Conservation (phyloP, 371 early-diverging fungal genomes). For the Gilbertella persicaria region DNA sequence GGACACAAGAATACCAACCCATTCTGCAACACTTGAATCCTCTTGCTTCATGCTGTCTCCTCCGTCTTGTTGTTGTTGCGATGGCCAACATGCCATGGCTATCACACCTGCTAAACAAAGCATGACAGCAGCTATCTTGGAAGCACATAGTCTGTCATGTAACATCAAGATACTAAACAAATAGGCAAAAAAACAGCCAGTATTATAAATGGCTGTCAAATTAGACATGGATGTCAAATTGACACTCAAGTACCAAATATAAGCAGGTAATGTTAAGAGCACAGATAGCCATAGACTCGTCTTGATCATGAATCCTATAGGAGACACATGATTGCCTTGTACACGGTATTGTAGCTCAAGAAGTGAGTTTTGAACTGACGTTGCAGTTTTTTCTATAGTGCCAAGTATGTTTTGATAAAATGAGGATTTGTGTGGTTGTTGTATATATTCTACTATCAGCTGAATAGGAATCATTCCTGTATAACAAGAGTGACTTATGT, state of each 20-base stretch:
- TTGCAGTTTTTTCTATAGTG: slow-evolving; percentile 4
- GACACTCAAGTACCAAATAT: slow-evolving; percentile 83
- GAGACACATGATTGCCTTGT: slow-evolving; percentile 9
- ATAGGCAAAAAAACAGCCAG: slow-evolving; percentile 81
- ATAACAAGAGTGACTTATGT: slow-evolving; percentile 76
- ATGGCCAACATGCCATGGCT: slow-evolving; percentile 58
- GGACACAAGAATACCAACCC: slow-evolving; percentile 57
- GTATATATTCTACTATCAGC: slow-evolving; percentile 46
- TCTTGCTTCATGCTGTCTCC: slow-evolving; percentile 4
- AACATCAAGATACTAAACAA: slow-evolving; percentile 72
- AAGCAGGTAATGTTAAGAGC: slow-evolving; percentile 69
- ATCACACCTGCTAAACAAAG: slow-evolving; percentile 72
- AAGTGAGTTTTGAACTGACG: slow-evolving; percentile 14
- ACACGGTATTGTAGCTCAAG: slow-evolving; percentile 21
- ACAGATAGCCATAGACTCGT: slow-evolving; percentile 40
- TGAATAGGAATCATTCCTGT: slow-evolving; percentile 70
- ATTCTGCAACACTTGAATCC: slow-evolving; percentile 1
- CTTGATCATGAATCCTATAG: slow-evolving; percentile 16
- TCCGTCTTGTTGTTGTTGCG: background rate
- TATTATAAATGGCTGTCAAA: slow-evolving; percentile 83
- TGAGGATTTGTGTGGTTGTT: background rate
- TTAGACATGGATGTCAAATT: slow-evolving; percentile 75
- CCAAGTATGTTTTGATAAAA: slow-evolving; percentile 8
- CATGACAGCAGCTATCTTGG: slow-evolving; percentile 66
- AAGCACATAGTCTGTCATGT: slow-evolving; percentile 55